Percentiles rank a stretch among this genome's conserved stretches.
Conservation (phyloP, 2,329 filamentous ascomycete species). For the Thelonectria blattea region DNA sequence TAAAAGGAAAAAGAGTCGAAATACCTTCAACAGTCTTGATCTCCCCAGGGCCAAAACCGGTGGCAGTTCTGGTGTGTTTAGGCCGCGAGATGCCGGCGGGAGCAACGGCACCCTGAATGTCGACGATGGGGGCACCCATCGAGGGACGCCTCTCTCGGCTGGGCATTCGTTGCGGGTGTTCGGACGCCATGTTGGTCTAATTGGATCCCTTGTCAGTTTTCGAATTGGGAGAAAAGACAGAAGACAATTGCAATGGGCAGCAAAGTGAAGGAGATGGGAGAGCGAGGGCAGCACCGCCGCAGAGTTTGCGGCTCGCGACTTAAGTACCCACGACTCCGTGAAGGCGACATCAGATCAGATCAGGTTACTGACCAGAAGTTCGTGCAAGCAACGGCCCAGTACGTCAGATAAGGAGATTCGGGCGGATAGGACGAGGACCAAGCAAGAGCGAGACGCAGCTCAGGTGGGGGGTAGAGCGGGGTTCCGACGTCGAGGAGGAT, state of each 20-base stretch:
- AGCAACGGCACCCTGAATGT: constrained; percentile 85
- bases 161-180: constrained; percentile 49
- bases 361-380: constrained; percentile 39
- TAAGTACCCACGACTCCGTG: constrained; percentile 30
- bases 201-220: constrained; percentile 27
- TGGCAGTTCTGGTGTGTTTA: constrained; percentile 97
- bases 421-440: constrained; percentile 20
- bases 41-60: constrained; percentile 86
- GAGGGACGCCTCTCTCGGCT: constrained; percentile 81
- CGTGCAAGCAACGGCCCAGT: constrained; percentile 30
- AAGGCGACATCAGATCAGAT: constrained; percentile 34
- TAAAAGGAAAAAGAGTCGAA: background rate
- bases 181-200: constrained; percentile 41
- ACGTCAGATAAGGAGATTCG: constrained; percentile 39
- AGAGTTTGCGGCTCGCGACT: constrained; percentile 19
- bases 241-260: constrained; percentile 1
- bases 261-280: constrained; percentile 18
- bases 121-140: constrained; percentile 80
- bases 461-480: constrained; percentile 36
- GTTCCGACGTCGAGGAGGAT: constrained; percentile 21
- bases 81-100: constrained; percentile 84
- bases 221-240: constrained; percentile 9
- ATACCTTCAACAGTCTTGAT: constrained; percentile 92
- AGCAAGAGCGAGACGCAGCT: constrained; percentile 31
- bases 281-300: constrained; percentile 15